phyloP scores from a whole-genome alignment of 2,329 filamentous ascomycete genomes.

The Catunica adiposa region DNA sequence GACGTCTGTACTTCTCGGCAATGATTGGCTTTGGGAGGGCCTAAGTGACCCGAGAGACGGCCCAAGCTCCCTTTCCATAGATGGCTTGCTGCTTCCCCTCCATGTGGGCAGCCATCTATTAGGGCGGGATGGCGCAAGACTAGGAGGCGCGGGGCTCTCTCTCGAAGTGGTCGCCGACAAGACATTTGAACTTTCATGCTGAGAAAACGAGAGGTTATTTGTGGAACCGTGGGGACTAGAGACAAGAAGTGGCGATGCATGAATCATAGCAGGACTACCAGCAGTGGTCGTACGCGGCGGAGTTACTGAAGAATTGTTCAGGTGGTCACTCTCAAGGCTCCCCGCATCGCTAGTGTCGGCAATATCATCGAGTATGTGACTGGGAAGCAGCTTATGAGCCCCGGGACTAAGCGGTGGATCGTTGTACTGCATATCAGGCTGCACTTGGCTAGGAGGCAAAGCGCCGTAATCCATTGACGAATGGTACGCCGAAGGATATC shows the following conservation, averaged over 20 bases:
- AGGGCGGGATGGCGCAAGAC: background rate
- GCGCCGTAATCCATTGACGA: too few relatives aligned
- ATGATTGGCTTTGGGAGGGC: conserved; percentile 57
- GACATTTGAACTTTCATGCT: conserved; percentile 12
- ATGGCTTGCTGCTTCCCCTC: conserved; percentile 23
- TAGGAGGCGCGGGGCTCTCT: conserved; percentile 13
- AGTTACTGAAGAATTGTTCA: conserved; percentile 20
- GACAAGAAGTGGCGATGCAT: conserved; percentile 37
- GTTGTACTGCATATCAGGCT: conserved; percentile 19
- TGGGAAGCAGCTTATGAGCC: conserved; percentile 56
- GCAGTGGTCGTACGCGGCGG: background rate
- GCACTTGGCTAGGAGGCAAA: too few relatives aligned
- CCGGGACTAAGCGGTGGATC: conserved; percentile 55
- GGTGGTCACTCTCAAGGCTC: conserved; percentile 17
- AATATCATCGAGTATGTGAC: conserved; percentile 43
- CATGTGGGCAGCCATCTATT: background rate
- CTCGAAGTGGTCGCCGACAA: conserved; percentile 10
- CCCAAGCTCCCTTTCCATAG: conserved; percentile 35
- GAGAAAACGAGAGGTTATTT: conserved; percentile 39
- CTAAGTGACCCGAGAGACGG: conserved; percentile 54
- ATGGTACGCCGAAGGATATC: too few relatives aligned
- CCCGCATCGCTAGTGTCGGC: conserved; percentile 32
- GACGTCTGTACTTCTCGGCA: conserved; percentile 47
- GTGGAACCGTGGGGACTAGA: conserved; percentile 47
- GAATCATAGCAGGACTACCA: conserved; percentile 37